Evolutionary conservation across 371 early-diverging fungal species (phyloP).

Genomic region (Lichtheimia ramosa): DNA sequence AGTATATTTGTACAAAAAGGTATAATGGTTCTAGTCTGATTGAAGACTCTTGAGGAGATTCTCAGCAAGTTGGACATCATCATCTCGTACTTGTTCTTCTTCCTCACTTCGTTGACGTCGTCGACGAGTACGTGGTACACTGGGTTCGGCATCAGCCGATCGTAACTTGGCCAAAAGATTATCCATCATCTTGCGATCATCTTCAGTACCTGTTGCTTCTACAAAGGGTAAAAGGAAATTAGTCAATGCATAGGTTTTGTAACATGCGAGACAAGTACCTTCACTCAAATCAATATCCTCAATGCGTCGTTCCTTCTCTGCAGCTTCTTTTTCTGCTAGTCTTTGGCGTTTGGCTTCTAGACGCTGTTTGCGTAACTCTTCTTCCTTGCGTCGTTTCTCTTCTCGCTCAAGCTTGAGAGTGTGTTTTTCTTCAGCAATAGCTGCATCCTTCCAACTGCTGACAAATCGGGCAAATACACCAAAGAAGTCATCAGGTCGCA

Average conservation of each 20-base stretch:
- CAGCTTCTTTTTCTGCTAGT: slow-evolving; percentile 5
- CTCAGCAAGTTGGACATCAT: slow-evolving; percentile 6
- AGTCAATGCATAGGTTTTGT: not conserved
- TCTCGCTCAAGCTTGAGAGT: slow-evolving; percentile 28
- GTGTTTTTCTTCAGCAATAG: slow-evolving; percentile 29
- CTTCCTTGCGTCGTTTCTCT: slow-evolving; percentile 26
- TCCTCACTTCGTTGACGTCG: not conserved
- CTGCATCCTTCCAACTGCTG: slow-evolving; percentile 27
- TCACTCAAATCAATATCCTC: slow-evolving; percentile 17
- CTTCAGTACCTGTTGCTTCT: slow-evolving; percentile 5
- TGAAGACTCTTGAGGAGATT: slow-evolving; percentile 19
- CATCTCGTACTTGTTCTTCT: not conserved
- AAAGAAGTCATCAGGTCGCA: slow-evolving; percentile 40
- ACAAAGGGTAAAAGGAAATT: not conserved
- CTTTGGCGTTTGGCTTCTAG: slow-evolving; percentile 10
- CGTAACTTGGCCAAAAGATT: slow-evolving; percentile 38
- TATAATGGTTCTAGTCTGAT: slow-evolving; percentile 6
- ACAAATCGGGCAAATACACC: slow-evolving; percentile 26
- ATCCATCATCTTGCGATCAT: slow-evolving; percentile 48
- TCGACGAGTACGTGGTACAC: slow-evolving; percentile 19
- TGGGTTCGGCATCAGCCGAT: slow-evolving; percentile 33
- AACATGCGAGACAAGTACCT: not conserved
- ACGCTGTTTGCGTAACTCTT: slow-evolving; percentile 25
- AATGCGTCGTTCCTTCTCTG: not conserved
- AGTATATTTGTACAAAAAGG: slow-evolving; percentile 1